These are phyloP conservation scores for Saccharomycopsis sp. DNA, from an alignment of 805 yeast genomes.

Conservation along the genomic window DNA sequence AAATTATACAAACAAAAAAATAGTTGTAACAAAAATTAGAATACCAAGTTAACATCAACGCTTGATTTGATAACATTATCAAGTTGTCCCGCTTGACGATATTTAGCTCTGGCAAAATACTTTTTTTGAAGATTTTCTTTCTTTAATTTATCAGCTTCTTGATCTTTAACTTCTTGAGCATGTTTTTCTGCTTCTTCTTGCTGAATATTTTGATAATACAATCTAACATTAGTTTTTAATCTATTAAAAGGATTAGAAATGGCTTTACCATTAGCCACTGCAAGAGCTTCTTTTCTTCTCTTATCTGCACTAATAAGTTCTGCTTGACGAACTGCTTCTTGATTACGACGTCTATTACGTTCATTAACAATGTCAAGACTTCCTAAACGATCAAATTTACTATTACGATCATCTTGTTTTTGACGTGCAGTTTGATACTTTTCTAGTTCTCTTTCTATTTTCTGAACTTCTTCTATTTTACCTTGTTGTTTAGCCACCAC, in stretches of 20 bases:
- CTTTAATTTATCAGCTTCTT: conserved; percentile 32
- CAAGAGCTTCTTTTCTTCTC: conserved; percentile 31
- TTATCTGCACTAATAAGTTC: conserved; percentile 54
- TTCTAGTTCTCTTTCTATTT: conserved; percentile 38
- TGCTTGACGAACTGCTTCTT: conserved; percentile 66
- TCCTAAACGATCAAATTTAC: conserved; percentile 27
- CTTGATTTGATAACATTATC: conserved; percentile 33
- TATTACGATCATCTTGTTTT: conserved; percentile 28
- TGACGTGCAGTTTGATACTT: conserved; percentile 29
- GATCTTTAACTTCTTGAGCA: conserved; percentile 36
- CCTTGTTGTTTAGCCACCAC: conserved; percentile 60
- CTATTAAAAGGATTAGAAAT: conserved; percentile 77
- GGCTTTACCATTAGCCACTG: conserved; percentile 24
- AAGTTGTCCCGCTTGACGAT: conserved; percentile 47
- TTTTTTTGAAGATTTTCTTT: conserved; percentile 30
- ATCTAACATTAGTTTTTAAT: conserved; percentile 76
- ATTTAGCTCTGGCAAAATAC: conserved; percentile 38
- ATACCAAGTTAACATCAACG: neutral
- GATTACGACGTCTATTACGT: conserved; percentile 76
- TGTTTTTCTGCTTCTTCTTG: conserved; percentile 51
- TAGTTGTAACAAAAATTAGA: neutral
- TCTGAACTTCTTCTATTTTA: conserved; percentile 33
- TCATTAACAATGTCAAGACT: conserved; percentile 67
- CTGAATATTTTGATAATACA: conserved; percentile 54
- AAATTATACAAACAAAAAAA: neutral